These are phyloP conservation scores for Fusarium mundagurra DNA, from an alignment of 2,329 filamentous ascomycete genomes.

Conservation along the genomic window DNA sequence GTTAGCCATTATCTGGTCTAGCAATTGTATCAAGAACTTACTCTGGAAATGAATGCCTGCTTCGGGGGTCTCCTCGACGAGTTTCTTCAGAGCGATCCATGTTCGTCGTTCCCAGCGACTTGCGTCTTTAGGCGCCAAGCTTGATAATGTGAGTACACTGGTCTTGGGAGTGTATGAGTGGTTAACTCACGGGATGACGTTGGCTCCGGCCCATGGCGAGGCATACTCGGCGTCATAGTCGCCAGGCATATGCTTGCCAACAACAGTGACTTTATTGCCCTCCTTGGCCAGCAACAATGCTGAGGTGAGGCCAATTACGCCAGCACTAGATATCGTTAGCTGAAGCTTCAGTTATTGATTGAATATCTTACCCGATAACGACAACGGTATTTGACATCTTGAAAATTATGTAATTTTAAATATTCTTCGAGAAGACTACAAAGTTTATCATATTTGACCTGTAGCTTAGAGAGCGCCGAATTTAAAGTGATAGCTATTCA, in stretches of 20 bases:
- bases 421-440: accelerated
- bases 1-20: neutral
- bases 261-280: slow-evolving; percentile 69
- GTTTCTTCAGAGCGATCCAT: slow-evolving; percentile 69
- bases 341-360: accelerated
- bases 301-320: slow-evolving; percentile 62
- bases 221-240: slow-evolving; percentile 93
- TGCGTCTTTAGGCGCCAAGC: slow-evolving; percentile 47
- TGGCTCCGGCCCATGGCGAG: slow-evolving; percentile 89
- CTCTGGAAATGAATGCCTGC: slow-evolving; percentile 84
- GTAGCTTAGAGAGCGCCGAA: neutral
- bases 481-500: neutral
- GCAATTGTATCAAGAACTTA: slow-evolving; percentile 38
- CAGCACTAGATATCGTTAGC: slow-evolving; percentile 50
- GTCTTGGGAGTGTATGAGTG: accelerated
- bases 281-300: slow-evolving; percentile 59
- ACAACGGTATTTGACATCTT: slow-evolving; percentile 8
- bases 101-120: slow-evolving; percentile 70
- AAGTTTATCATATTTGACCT: neutral
- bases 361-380: neutral
- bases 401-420: neutral
- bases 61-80: slow-evolving; percentile 74
- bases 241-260: slow-evolving; percentile 91
- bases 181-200: slow-evolving; percentile 73
- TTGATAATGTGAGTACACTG: slow-evolving; percentile 27